Percentiles rank a stretch among this genome's conserved stretches.
phyloP scores from a whole-genome alignment of 2,329 filamentous ascomycete genomes.

The Metarhizium guizhouense region DNA sequence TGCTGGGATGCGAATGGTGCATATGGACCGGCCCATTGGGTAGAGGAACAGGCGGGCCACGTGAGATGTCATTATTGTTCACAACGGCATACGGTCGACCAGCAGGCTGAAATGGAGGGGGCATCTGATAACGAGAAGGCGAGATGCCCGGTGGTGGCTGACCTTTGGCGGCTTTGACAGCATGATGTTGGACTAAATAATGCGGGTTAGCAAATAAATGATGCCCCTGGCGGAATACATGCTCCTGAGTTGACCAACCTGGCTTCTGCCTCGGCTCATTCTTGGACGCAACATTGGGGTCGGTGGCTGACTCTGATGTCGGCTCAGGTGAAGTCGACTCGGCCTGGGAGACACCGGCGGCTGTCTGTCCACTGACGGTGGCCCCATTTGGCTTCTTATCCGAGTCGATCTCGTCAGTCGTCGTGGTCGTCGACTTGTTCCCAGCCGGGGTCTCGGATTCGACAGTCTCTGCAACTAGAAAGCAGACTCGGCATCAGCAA shows the following conservation, averaged over 20 bases:
- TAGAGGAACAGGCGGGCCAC: constrained; percentile 21
- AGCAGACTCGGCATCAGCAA: neutral
- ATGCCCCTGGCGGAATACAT: neutral
- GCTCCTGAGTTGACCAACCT: constrained; percentile 2
- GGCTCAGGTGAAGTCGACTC: constrained; percentile 1
- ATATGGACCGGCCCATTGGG: constrained; percentile 26
- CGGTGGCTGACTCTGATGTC: constrained; percentile 4
- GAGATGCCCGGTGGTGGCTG: constrained; percentile 23
- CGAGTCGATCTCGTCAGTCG: neutral
- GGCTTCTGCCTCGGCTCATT: constrained; percentile 5
- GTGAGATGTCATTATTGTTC: constrained; percentile 24
- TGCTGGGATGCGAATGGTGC: constrained; percentile 45
- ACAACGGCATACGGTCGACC: constrained; percentile 19
- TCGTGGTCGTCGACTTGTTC: neutral
- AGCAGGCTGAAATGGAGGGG: constrained; percentile 31
- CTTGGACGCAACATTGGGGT: constrained; percentile 3
- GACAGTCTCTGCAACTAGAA: neutral
- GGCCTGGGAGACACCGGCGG: neutral
- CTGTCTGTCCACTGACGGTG: neutral
- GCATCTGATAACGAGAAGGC: constrained; percentile 32
- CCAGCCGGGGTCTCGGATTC: neutral
- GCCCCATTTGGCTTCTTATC: neutral
- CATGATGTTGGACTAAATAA: neutral
- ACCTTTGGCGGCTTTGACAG: constrained; percentile 11
- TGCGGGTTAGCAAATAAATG: neutral